These are phyloP conservation scores for Claviceps sp. DNA, from an alignment of 2,329 filamentous ascomycete genomes.

Conservation along the genomic window DNA sequence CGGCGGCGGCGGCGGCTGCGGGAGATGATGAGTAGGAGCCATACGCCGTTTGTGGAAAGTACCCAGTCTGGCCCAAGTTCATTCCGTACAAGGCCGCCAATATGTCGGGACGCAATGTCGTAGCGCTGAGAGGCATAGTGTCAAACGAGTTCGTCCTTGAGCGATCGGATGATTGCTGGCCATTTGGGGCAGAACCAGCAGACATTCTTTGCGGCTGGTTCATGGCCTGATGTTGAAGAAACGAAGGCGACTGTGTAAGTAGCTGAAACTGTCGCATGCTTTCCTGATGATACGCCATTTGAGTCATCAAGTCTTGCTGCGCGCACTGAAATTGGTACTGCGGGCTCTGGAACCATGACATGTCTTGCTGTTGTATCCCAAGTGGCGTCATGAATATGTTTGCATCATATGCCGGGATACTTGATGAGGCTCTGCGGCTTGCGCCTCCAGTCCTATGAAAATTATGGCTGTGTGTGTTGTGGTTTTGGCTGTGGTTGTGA, in stretches of 20 bases:
- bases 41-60: constrained; percentile 35
- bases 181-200: constrained; percentile 12
- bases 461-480: constrained; percentile 27
- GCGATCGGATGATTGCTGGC: constrained; percentile 29
- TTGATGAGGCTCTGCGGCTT: constrained; percentile 39
- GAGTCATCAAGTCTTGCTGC: constrained; percentile 26
- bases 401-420: constrained; percentile 36
- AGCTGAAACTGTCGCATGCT: constrained; percentile 22
- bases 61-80: constrained; percentile 25
- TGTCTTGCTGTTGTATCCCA: constrained; percentile 30
- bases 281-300: constrained; percentile 26
- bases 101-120: constrained; percentile 38
- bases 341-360: constrained; percentile 34
- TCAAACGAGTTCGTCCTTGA: constrained; percentile 52
- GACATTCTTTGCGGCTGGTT: constrained; percentile 20
- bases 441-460: constrained; percentile 18
- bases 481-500: constrained; percentile 24
- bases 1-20: constrained; percentile 32
- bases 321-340: constrained; percentile 28
- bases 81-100: constrained; percentile 34
- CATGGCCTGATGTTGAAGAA: constrained; percentile 22
- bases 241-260: constrained; percentile 22
- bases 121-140: constrained; percentile 44
- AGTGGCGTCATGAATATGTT: constrained; percentile 32
- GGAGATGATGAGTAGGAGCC: constrained; percentile 45